phyloP scores from a whole-genome alignment of 1,284 basidiomycete genomes.

The Sporisorium scitamineum region DNA sequence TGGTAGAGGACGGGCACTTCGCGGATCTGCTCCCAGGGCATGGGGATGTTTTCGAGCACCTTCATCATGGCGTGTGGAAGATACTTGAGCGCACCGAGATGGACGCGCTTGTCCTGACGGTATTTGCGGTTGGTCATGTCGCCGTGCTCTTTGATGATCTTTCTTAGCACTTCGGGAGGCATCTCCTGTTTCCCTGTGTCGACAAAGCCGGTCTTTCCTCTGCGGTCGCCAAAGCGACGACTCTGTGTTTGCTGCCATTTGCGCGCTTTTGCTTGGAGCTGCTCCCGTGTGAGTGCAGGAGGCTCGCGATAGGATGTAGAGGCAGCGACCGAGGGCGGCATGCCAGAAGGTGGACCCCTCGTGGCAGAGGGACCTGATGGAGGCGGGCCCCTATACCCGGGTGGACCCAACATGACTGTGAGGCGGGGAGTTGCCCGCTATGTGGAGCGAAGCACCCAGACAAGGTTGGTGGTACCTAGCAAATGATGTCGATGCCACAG shows the following conservation, averaged over 20 bases:
- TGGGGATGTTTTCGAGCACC: constrained; percentile 97
- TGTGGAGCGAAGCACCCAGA: neutral
- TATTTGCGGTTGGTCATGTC: constrained; percentile 75
- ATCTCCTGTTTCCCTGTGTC: constrained; percentile 87
- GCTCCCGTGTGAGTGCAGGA: constrained; percentile 78
- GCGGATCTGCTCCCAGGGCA: constrained; percentile 84
- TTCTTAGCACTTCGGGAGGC: constrained; percentile 78
- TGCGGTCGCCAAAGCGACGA: constrained; percentile 88
- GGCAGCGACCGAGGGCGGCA: constrained; percentile 29
- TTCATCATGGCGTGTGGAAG: constrained; percentile 99
- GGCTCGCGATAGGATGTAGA: constrained; percentile 50
- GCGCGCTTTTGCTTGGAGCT: constrained; percentile 84
- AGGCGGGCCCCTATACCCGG: constrained; percentile 52
- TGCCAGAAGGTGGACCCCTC: constrained; percentile 49
- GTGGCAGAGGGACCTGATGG: constrained; percentile 49
- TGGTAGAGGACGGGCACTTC: constrained; percentile 71
- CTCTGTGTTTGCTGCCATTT: constrained; percentile 95
- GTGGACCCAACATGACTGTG: constrained; percentile 52
- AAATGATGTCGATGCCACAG: neutral
- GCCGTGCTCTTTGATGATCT: constrained; percentile 70
- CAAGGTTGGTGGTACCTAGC: neutral
- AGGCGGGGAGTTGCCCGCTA: constrained; percentile 8
- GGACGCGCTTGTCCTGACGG: constrained; percentile 97
- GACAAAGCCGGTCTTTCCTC: constrained; percentile 82
- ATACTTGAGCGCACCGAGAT: constrained; percentile 97